A percentile compares a stretch with the other conserved stretches of the same genome.
These are phyloP conservation scores for Ascochyta rabiei DNA, from an alignment of 2,329 filamentous ascomycete species.

Conservation along the genomic window DNA sequence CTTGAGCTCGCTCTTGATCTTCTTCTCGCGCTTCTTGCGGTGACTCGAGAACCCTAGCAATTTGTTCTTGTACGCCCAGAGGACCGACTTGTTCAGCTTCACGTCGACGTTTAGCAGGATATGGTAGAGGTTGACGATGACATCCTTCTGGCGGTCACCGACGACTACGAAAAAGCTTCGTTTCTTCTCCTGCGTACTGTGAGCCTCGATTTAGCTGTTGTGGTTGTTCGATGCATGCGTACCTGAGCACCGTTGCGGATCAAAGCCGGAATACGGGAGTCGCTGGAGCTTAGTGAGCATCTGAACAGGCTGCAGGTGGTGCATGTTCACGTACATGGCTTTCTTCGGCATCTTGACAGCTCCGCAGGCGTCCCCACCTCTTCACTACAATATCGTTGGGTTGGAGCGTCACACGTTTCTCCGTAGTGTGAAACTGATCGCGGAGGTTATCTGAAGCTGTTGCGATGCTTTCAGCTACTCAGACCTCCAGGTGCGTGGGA, in stretches of 20 bases:
- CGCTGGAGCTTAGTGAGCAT: conserved; percentile 32
- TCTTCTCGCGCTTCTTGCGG: conserved; percentile 95
- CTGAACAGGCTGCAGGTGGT: not conserved
- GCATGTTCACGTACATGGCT: conserved; percentile 39
- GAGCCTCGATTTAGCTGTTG: conserved; percentile 7
- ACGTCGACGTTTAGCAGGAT: conserved; percentile 90
- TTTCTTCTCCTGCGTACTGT: conserved; percentile 75
- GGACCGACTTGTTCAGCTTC: conserved; percentile 92
- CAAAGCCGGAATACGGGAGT: conserved; percentile 49
- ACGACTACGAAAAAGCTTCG: conserved; percentile 97
- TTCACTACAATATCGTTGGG: conserved; percentile 8
- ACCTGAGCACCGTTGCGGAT: conserved; percentile 50
- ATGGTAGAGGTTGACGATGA: conserved; percentile 92
- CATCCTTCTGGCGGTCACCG: conserved; percentile 92
- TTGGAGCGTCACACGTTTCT: not conserved
- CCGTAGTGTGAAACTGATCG: not conserved
- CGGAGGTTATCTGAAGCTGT: conserved; percentile 8
- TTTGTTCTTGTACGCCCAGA: conserved; percentile 99
- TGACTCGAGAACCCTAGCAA: conserved; percentile 91
- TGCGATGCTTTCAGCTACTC: not conserved
- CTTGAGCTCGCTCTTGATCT: conserved; percentile 99
- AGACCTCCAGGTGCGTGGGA: conserved; percentile 7
- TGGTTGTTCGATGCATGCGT: conserved; percentile 2
- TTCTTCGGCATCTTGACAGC: conserved; percentile 47
- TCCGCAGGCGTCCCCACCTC: conserved; percentile 42